A percentile compares a stretch with the other conserved stretches of the same genome.
These are phyloP conservation scores for Pugionium dolabratum DNA, from an alignment of 345 rosid species.

Conservation along the genomic window DNA sequence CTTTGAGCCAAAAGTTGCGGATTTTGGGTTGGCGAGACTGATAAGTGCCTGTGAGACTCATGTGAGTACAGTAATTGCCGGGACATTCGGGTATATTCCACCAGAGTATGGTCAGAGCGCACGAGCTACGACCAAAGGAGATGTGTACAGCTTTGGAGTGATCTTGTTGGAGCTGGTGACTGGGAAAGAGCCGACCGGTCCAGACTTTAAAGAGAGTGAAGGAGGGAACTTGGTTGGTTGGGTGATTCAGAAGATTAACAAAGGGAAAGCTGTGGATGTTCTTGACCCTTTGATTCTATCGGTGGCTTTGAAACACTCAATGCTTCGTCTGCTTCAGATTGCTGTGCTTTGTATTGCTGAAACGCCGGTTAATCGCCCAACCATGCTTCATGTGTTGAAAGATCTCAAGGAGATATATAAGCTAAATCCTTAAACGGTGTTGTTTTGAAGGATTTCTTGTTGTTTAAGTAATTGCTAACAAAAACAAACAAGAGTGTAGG, in stretches of 20 bases:
- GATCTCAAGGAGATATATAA: conserved; percentile 51
- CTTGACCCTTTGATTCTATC: conserved; percentile 58
- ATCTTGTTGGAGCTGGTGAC: conserved; percentile 82
- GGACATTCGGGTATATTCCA: conserved; percentile 89
- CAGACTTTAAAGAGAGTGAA: conserved; percentile 88
- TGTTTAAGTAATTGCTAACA: conserved; percentile 21
- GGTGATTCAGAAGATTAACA: conserved; percentile 74
- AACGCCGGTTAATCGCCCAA: conserved; percentile 75
- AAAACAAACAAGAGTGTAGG: conserved; percentile 9
- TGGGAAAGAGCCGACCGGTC: conserved; percentile 93
- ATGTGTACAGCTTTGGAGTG: conserved; percentile 92
- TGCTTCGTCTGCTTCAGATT: conserved; percentile 70
- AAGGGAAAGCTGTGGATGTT: conserved; percentile 60
- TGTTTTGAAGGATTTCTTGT: conserved; percentile 10
- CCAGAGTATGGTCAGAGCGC: conserved; percentile 94
- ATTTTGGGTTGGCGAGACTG: conserved; percentile 84
- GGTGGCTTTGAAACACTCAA: conserved; percentile 49
- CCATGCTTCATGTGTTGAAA: conserved; percentile 65
- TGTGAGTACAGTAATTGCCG: conserved; percentile 80
- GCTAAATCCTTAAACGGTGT: not conserved
- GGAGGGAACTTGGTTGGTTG: conserved; percentile 92
- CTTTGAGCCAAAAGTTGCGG: conserved; percentile 87
- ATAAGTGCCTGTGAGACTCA: conserved; percentile 95
- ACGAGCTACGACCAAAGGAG: conserved; percentile 74
- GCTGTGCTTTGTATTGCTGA: conserved; percentile 66